Base-by-base conservation (phyloP, 2,329 filamentous ascomycete genomes). In the Pseudocercospora crystallina region DNA sequence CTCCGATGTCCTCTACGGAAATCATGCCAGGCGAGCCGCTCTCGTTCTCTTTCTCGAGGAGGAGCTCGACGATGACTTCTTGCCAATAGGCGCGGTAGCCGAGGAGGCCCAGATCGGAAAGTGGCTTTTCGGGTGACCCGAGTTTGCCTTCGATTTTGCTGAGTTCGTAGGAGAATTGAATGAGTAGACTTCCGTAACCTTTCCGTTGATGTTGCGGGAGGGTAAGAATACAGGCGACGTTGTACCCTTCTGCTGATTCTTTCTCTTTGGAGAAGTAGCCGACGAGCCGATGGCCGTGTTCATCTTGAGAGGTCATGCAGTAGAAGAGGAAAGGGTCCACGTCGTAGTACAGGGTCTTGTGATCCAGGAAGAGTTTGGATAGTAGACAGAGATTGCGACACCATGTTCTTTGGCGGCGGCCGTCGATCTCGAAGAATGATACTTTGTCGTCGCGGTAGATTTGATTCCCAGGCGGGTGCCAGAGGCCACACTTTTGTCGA, bases 181-280 rank as follows among this genome's bases (percentile, higher is more conserved):
- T 99, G 50, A 99, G 80, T 10, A 99, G 79, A 53, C 90, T 86
- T 17, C 95, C 94, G 63, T 94, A 96, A 0, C 94, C 94, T 66
- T 95, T 94, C 17, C 94, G 84, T 71, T 99, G 94, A 63, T 95
- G 97, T 68, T 99, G 95, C 0, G 94, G 94, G 3, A 99, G 78
- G 0, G 94, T 99, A 52, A 99, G 77, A 68, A 99, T 99, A 80
- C 95, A 99, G 4, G 94, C 95, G 30, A 99, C 86, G 67, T 99
- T 99, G 80, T 97, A 99, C 29, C 89, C 90, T 64, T 99, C 95
- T 0, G 90, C 90, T 34, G 87, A 92, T 71, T 99, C 94, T 62
- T 99, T 99, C 71, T 99, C 94, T 69, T 99, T 99, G 49, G 89
- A 95, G 71, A 99, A 99, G 68, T 96, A 99, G n/a, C 94, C 94